Base-by-base conservation (phyloP, 371 early-diverging fungal species). In the Ordospora colligata region DNA sequence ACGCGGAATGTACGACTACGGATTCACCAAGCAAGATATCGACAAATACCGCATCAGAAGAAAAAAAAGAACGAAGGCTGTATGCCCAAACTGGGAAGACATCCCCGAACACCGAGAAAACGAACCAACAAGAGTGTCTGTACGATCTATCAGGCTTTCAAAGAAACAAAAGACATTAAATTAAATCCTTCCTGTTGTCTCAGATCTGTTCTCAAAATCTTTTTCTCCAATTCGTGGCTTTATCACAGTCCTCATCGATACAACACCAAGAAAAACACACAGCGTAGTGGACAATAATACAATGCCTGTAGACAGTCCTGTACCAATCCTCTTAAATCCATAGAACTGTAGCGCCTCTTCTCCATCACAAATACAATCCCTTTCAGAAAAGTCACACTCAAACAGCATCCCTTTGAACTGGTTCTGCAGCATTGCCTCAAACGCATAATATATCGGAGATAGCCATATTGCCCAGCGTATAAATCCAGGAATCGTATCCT, bases 401-500 rank as follows among this genome's bases (percentile, higher is more conserved):
- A 74, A 79, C 25, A 12, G 32, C 19, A 53, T 21, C 14, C 49
- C 62, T 5, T 32, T 12, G 42, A 79, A 65, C 53, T 70, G 54
- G 22, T 50, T 67, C 45, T 76, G 73, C 11, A 63, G 49, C 10
- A 70, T 67, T n/a, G 80, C 78, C 54, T 79, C 79, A 68, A 75
- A 79, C 8, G 76, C 77, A 70, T 83, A 82, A 3, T 81, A 50
- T 19, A 87, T 77, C 11, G 84, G 74, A 7, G 81, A 82, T 37
- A 85, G 69, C 68, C 75, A 85, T 47, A 76, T 76, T 50, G 88
- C 80, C 88, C 88, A 88, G 40, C 84, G 42, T 27, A 86, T 75
- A 3, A 75, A 81, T 19, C 50, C 54, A 14, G 86, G 80, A n/a
- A 85, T 79, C 12, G 78, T 77, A 10, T 81, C 83, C 4, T 82